Conservation (phyloP, 1,284 basidiomycete genomes). For the Melanopsichium pennsylvanicum region DNA sequence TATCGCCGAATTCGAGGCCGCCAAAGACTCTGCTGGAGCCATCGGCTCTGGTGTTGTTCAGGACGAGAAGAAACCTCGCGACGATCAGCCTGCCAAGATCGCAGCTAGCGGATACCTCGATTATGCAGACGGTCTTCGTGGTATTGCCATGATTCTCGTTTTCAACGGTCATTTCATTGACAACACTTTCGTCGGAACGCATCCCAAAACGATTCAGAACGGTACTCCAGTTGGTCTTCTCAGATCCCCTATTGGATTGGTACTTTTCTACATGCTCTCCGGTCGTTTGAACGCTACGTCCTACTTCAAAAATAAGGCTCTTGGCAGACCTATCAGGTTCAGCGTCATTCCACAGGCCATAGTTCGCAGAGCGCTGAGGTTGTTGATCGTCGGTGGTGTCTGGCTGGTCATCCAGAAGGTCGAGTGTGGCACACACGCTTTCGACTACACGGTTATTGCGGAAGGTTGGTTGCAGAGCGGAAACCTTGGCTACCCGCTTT, state of each 20-base stretch:
- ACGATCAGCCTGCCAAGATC: constrained; percentile 28
- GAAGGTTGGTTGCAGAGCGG: constrained; percentile 57
- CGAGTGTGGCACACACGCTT: constrained; percentile 47
- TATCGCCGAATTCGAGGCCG: constrained; percentile 31
- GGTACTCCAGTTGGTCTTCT: constrained; percentile 60
- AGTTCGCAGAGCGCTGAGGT: constrained; percentile 66
- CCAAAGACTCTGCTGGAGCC: constrained; percentile 39
- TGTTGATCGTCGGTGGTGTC: constrained; percentile 66
- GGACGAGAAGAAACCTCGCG: constrained; percentile 25
- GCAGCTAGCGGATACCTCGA: constrained; percentile 54
- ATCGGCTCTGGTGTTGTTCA: constrained; percentile 19
- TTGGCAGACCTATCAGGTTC: constrained; percentile 61
- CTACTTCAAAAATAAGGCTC: constrained; percentile 62
- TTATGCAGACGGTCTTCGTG: constrained; percentile 67
- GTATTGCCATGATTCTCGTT: constrained; percentile 66
- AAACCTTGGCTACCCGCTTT: constrained; percentile 65
- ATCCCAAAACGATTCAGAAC: constrained; percentile 63
- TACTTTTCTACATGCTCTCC: constrained; percentile 64
- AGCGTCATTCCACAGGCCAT: constrained; percentile 64
- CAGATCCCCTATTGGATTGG: constrained; percentile 28
- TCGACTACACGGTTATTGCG: constrained; percentile 60
- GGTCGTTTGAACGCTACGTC: constrained; percentile 66
- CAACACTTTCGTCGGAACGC: constrained; percentile 64
- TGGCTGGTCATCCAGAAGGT: constrained; percentile 66
- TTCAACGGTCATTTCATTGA: constrained; percentile 67